These are phyloP conservation scores for Penicillium parvum DNA, from an alignment of 495 filamentous ascomycete genomes.

Conservation along the genomic window DNA sequence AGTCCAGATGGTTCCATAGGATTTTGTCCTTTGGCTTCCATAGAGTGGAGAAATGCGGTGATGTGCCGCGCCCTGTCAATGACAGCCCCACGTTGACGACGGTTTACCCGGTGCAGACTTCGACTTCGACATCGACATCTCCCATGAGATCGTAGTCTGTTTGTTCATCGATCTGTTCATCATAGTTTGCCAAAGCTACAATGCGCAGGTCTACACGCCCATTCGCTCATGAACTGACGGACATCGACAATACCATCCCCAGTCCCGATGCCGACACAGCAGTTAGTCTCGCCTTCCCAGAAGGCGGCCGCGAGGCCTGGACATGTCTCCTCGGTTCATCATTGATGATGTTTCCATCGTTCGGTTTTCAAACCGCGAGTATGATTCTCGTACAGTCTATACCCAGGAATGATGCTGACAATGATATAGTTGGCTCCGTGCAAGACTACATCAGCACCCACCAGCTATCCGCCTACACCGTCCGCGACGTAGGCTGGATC, in stretches of 20 bases:
- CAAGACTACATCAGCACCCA: constrained; percentile 59
- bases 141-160: too few relatives aligned
- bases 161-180: too few relatives aligned
- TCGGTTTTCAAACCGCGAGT: constrained; percentile 49
- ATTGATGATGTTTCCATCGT: constrained; percentile 58
- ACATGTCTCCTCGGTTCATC: constrained; percentile 58
- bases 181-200: too few relatives aligned
- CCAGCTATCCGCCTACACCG: constrained; percentile 51
- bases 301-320: constrained; percentile 58
- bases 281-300: constrained; percentile 46
- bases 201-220: constrained; percentile 4
- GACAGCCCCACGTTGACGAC: too few relatives aligned
- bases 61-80: too few relatives aligned
- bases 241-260: not conserved
- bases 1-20: too few relatives aligned
- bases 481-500: constrained; percentile 62
- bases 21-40: too few relatives aligned
- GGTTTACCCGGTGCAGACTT: too few relatives aligned
- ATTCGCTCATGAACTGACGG: not conserved
- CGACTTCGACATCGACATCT: too few relatives aligned
- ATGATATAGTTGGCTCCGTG: constrained; percentile 48
- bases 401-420: not conserved
- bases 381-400: constrained; percentile 15
- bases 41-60: too few relatives aligned
- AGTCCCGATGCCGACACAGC: constrained; percentile 3